A percentile compares a stretch with the other conserved stretches of the same genome.
Conservation (phyloP, 306 rosid genomes). For the Begonia fuchsioides region DNA sequence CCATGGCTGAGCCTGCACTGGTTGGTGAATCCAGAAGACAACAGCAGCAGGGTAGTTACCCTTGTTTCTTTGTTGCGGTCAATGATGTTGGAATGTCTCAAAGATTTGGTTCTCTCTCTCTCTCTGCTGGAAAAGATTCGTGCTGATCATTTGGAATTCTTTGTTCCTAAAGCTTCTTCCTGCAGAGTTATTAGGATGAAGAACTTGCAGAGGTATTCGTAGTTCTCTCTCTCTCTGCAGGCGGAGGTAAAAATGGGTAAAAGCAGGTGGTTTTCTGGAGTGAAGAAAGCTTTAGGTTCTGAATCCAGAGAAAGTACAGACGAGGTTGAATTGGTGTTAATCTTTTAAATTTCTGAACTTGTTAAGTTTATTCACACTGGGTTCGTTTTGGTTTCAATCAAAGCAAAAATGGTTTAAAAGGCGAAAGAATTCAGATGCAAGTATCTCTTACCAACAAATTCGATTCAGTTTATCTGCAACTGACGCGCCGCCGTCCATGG, state of each 20-base stretch:
- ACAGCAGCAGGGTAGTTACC: too few relatives aligned
- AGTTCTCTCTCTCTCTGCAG: constrained; percentile 9
- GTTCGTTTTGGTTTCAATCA: constrained; percentile 11
- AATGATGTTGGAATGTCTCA: constrained; percentile 5
- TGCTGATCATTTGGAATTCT: too few relatives aligned
- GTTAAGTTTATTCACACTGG: background rate
- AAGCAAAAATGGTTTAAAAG: constrained; percentile 53
- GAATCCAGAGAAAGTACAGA: constrained; percentile 53
- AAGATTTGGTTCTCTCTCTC: constrained; percentile 28
- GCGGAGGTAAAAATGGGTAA: constrained; percentile 55
- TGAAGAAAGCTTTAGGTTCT: constrained; percentile 52
- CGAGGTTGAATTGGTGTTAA: constrained; percentile 30
- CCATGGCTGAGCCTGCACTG: too few relatives aligned
- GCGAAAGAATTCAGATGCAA: constrained; percentile 17
- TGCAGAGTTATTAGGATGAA: constrained; percentile 22
- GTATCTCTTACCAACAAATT: constrained; percentile 12
- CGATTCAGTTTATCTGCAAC: constrained; percentile 19
- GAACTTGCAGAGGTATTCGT: too few relatives aligned
- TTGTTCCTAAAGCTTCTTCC: constrained; percentile 9
- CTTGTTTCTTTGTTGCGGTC: too few relatives aligned
- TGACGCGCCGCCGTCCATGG: constrained; percentile 56
- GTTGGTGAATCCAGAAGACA: too few relatives aligned
- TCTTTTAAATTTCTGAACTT: background rate
- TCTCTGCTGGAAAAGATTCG: constrained; percentile 8
- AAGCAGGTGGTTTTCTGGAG: constrained; percentile 73